Evolutionary conservation across 1,139 yeast species (phyloP).

Genomic region (Saccharomyces hybrid): DNA sequence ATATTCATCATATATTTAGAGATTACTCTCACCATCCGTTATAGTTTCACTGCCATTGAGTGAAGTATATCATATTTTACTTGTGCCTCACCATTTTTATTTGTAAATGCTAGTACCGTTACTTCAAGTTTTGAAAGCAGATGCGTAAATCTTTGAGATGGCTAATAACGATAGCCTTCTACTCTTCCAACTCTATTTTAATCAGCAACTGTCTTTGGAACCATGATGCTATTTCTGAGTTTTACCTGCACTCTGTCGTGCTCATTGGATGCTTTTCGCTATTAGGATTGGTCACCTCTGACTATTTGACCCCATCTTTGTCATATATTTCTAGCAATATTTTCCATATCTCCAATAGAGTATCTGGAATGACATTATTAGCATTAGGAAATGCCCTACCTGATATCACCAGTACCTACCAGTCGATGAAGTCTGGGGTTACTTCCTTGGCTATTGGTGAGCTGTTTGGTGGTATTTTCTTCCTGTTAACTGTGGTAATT

Average conservation of each 20-base stretch:
- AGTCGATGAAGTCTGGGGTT: conserved; percentile 62
- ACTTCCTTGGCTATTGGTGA: conserved; percentile 82
- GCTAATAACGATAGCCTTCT: conserved; percentile 9
- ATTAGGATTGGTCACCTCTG: conserved; percentile 28
- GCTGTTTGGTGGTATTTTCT: conserved; percentile 58
- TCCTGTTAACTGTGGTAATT: conserved; percentile 25
- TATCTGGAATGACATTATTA: conserved; percentile 79
- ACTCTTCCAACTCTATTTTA: conserved; percentile 5
- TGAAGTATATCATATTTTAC: neutral
- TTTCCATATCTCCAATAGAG: conserved; percentile 60
- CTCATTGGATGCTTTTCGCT: conserved; percentile 21
- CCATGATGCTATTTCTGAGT: conserved; percentile 4
- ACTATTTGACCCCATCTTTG: conserved; percentile 27
- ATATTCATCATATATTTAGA: no score
- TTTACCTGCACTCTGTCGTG: conserved; percentile 13
- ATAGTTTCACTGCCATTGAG: neutral
- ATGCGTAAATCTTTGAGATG: conserved; percentile 6
- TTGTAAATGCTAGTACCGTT: neutral
- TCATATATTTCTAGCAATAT: conserved; percentile 26
- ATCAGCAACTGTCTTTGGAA: neutral
- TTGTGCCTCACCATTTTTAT: neutral
- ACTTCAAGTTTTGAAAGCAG: neutral
- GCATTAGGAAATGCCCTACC: conserved; percentile 94
- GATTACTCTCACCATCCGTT: no score
- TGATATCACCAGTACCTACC: conserved; percentile 76